Base-by-base conservation (phyloP, 2,329 filamentous ascomycete species). In the Cryphonectria parasitica region DNA sequence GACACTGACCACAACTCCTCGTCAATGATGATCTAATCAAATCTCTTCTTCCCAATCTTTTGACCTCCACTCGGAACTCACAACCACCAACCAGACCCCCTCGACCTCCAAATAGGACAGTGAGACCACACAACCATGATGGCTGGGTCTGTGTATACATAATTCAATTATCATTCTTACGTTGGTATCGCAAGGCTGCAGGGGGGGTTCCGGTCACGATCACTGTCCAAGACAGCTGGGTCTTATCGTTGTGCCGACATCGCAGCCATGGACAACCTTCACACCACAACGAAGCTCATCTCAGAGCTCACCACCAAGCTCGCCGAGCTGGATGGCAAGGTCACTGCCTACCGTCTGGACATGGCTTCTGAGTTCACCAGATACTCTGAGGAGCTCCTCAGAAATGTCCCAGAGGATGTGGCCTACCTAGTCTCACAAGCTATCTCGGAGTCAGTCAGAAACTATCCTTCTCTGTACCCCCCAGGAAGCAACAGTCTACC, bases 311-410 rank as follows among this genome's bases (percentile, higher is more conserved):
- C 85, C 75, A 80, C 79, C 75, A 87, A 85, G 82, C 85, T 88
- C 74, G 80, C 79, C 75, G 83, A 88, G 75, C 86, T 90, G 67
- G 86, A 90, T 76, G 80, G 82, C 77, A 86, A 86, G 77, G 87
- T 90, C 76, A 83, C 81, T 72, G 81, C 83, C 72, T 89, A 88
- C 79, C 87, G 86, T 74, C 84, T 83, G 77, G 85, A 87, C 73
- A 85, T 89, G 83, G 83, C 86, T 66, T 78, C 82, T 73, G 86
- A 90, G 75, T 91, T 90, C 76, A 81, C 84, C 70, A 83, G 82
- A 74, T 86, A 88, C 79, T 85, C 85, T 73, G 82, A 83, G 69
- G 79, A 83, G 65, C 79, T 88, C 70, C 80, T 90, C 75, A 81
- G 80, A 74, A 78, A 84, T 74, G 80, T 85, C 65, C 80, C 85